Base-by-base conservation (phyloP, 768 basidiomycete genomes). In the Mycena latifolia region DNA sequence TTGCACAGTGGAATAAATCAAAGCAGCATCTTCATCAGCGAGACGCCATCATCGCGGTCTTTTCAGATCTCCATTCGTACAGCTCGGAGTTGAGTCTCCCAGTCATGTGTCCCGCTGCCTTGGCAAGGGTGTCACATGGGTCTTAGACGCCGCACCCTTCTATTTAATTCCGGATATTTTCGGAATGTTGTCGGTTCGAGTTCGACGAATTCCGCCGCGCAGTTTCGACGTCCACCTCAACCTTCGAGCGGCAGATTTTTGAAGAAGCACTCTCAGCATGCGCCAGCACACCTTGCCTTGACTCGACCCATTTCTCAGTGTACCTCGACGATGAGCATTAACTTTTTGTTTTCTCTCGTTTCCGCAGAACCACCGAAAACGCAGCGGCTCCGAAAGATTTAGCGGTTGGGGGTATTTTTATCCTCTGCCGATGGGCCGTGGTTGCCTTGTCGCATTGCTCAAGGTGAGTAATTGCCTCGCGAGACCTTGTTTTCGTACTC, bases 321-420 rank as follows among this genome's bases (percentile, higher is more conserved):
- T 20, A 43, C 18, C 20, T 39, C 17, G 37, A 18, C n/a, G 20
- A 3, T 43, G 5, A n/a, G n/a, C 6, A n/a, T 43, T 6, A 17
- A 31, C 20, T n/a, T 10, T 20, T 24, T 6, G 2, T 17, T 35
- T 10, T 58, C n/a, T 25, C 22, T n/a, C n/a, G n/a, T 43, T 29
- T 55, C 61, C 61, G 61, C 27, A 48, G 54, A 63, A 63, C 54
- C 22, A 41, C 61, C 61, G 61, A 63, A 41, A 41, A 55, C 45
- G 10, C 7, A 41, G 53, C 61, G 53, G 52, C 7, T 45, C 41
- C 28, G 52, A 53, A 24, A 5, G 17, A 8, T 35, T 31, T 5
- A n/a, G n/a, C n/a, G n/a, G n/a, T n/a, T n/a, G n/a, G n/a, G n/a
- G 50, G 7, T 47, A 5, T 17, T 57, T 24, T 57, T 35, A 22